Evolutionary conservation across 2,329 filamentous ascomycete genomes (phyloP), one percentile per base, ranked within the genome.

Genomic region (Neospermospora avenae): DNA sequence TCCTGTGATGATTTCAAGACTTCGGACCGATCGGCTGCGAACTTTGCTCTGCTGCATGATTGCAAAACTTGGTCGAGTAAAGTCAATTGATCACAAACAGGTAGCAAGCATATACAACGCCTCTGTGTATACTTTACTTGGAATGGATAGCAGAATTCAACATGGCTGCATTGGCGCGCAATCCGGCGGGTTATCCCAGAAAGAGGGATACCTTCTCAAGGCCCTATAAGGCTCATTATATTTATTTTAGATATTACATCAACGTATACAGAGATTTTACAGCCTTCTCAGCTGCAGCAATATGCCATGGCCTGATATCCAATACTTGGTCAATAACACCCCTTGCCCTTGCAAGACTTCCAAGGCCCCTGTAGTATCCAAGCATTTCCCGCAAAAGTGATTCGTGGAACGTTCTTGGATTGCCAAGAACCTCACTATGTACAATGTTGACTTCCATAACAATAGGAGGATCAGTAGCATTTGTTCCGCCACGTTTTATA

Each of bases 281-380:
- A 2, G 83, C 88, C 74, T 87, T 88, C 73, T 88, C 82, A 2
- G 86, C 89, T 18, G 84, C 87, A 13, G 85, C 87, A 61, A 93
- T 77, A 77, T 93, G 90, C 88, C 90, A 91, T 18, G 90, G 90
- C 68, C 89, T 77, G n/a, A 85, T 80, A 69, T 86, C 84, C 52
- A 76, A 79, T 57, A 84, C 77, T 62, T 79, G 74, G 68, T 84
- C 81, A 69, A 85, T 77, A 68, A 87, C 77, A 0, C 85, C 88
- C 62, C 87, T 83, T 22, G 86, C 82, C 64, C 85, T 81, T 1
- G 88, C 89, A 67, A 95, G 71, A 18, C 89, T 84, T 0, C 85
- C 86, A 63, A 95, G 71, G 0, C 83, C 85, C 45, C 89, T 77
- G 70, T 88, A 93, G 72, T 87, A 84, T 31, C 77, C 80, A 59